Conservation (phyloP, 805 yeast genomes). For the Zygosaccharomyces pseudorouxii region DNA sequence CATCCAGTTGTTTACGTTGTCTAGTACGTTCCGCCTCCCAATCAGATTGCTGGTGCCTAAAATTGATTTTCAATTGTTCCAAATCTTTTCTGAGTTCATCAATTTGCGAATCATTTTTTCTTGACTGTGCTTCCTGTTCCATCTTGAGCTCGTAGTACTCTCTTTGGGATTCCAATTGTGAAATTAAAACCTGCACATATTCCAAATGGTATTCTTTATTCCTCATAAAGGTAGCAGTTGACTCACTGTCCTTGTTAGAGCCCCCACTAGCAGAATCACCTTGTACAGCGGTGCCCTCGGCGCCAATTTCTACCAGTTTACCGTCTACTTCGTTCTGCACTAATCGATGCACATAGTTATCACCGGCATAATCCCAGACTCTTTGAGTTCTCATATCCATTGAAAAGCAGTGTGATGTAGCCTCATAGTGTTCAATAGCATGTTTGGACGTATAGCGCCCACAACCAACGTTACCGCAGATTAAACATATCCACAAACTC, state of each 20-base stretch:
- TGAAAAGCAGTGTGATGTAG: constrained; percentile 81
- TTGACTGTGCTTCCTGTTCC: constrained; percentile 30
- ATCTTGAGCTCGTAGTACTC: constrained; percentile 67
- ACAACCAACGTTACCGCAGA: constrained; percentile 92
- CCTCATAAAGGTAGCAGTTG: constrained; percentile 28
- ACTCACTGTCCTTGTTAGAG: constrained; percentile 15
- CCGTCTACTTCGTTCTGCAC: constrained; percentile 86
- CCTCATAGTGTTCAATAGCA: constrained; percentile 74
- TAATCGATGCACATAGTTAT: constrained; percentile 80
- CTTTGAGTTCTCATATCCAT: constrained; percentile 82
- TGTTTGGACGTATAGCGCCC: constrained; percentile 83
- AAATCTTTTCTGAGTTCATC: constrained; percentile 16
- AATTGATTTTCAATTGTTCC: constrained; percentile 18
- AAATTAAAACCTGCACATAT: constrained; percentile 69
- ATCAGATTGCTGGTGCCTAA: constrained; percentile 17
- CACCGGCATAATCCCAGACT: constrained; percentile 94
- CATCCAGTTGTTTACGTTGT: constrained; percentile 23
- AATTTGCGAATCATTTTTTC: constrained; percentile 16
- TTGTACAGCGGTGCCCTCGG: constrained; percentile 16
- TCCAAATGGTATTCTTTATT: constrained; percentile 66
- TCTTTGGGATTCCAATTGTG: constrained; percentile 81
- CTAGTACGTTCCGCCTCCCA: constrained; percentile 15
- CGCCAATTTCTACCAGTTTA: constrained; percentile 72
- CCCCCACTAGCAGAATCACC: constrained; percentile 2
- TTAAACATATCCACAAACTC: constrained; percentile 81